A percentile compares a stretch with the other conserved stretches of the same genome.
Evolutionary conservation across 2,329 filamentous ascomycete genomes (phyloP).

Genomic region (Cercospora janseana): DNA sequence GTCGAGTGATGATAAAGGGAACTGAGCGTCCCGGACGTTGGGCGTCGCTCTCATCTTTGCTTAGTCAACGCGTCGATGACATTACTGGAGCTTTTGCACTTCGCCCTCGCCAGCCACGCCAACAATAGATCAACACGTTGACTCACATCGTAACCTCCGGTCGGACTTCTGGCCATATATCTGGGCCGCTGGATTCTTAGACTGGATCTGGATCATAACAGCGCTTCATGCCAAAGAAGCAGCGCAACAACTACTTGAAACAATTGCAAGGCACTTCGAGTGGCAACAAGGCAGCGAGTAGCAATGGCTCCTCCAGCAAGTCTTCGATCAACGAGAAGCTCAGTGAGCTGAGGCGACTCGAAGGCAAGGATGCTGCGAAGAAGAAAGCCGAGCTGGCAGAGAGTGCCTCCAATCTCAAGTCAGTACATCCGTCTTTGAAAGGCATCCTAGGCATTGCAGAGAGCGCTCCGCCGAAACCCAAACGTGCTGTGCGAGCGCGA

Average conservation of each 20-base stretch:
- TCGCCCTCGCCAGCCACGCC: neutral
- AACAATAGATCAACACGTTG: constrained; percentile 2
- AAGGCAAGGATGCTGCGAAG: constrained; percentile 37
- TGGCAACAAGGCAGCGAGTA: constrained; percentile 41
- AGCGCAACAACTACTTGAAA: constrained; percentile 39
- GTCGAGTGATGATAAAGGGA: neutral
- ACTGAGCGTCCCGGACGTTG: constrained; percentile 1
- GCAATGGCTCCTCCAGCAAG: constrained; percentile 25
- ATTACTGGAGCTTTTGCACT: neutral
- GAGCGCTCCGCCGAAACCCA: constrained; percentile 47
- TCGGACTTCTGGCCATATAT: constrained; percentile 8
- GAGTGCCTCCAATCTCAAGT: constrained; percentile 40
- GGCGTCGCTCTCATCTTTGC: constrained; percentile 4
- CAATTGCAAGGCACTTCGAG: constrained; percentile 40
- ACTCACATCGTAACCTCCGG: constrained; percentile 11
- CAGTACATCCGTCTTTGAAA: constrained; percentile 47
- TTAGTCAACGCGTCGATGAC: constrained; percentile 1
- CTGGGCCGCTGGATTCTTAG: constrained; percentile 7
- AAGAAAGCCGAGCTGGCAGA: constrained; percentile 47
- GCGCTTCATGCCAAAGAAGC: constrained; percentile 49
- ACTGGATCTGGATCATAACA: constrained; percentile 10
- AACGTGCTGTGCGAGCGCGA: constrained; percentile 40
- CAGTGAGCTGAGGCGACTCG: constrained; percentile 46
- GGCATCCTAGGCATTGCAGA: constrained; percentile 48
- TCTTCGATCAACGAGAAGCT: constrained; percentile 48